phyloP scores from a whole-genome alignment of 768 basidiomycete species.

The Mycena galericulata region DNA sequence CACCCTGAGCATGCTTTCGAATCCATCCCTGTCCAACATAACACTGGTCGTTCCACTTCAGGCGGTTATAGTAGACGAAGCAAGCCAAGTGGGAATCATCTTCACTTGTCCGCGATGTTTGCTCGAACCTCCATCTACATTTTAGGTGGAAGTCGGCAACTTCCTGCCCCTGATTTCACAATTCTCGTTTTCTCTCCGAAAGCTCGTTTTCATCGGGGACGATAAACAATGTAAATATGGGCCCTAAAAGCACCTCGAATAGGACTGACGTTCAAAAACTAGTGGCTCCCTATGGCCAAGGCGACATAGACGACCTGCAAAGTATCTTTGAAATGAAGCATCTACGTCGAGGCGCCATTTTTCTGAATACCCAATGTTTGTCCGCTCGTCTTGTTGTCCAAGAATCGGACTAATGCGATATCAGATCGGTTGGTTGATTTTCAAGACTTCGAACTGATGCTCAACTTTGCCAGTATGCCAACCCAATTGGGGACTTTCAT shows the following conservation, averaged over 20 bases:
- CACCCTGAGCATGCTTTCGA: conserved; percentile 75
- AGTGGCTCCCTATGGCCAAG: conserved; percentile 70
- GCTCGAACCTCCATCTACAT: not conserved
- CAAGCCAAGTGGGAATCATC: conserved; percentile 63
- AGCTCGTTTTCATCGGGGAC: conserved; percentile 65
- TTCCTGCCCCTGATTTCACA: conserved; percentile 55
- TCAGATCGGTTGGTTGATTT: conserved; percentile 27
- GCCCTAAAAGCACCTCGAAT: conserved; percentile 26
- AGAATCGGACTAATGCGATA: conserved; percentile 46
- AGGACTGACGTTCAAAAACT: not conserved
- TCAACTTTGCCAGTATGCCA: conserved; percentile 55
- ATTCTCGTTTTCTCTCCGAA: conserved; percentile 50
- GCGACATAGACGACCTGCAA: conserved; percentile 54
- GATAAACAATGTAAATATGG: conserved; percentile 42
- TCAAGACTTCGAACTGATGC: not conserved
- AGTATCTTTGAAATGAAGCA: conserved; percentile 67
- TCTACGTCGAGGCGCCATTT: conserved; percentile 48
- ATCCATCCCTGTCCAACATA: conserved; percentile 40
- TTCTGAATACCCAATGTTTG: conserved; percentile 67
- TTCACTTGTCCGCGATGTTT: not conserved
- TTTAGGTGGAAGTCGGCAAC: conserved; percentile 48
- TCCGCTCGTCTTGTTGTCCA: conserved; percentile 13
- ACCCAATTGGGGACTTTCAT: conserved; percentile 64
- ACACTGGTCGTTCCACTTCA: conserved; percentile 48
- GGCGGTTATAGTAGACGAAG: conserved; percentile 64